These are phyloP conservation scores for Trametes villosa DNA, from an alignment of 768 basidiomycete genomes.

Conservation along the genomic window DNA sequence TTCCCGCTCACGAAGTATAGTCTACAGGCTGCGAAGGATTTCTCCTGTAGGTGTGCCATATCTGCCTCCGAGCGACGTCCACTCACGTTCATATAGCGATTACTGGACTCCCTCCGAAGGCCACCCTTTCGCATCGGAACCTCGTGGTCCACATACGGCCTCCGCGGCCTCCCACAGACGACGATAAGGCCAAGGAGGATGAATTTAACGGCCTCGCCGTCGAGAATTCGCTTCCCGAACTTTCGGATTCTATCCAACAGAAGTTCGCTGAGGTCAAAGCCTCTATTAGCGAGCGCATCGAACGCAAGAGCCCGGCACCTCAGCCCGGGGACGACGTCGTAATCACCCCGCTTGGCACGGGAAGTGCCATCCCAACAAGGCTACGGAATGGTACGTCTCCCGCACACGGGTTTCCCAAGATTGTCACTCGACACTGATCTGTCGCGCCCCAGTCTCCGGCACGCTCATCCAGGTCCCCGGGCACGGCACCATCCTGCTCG, in stretches of 20 bases:
- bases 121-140: constrained; percentile 47
- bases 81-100: constrained; percentile 28
- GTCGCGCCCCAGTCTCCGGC: constrained; percentile 60
- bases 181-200: constrained; percentile 31
- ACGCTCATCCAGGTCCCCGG: constrained; percentile 78
- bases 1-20: constrained; percentile 71
- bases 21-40: constrained; percentile 42
- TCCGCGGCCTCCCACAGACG: constrained; percentile 42
- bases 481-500: constrained; percentile 78
- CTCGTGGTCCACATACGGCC: constrained; percentile 53
- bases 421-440: not conserved
- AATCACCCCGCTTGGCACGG: constrained; percentile 84
- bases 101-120: constrained; percentile 51
- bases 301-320: not conserved
- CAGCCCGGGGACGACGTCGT: constrained; percentile 62
- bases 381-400: constrained; percentile 77
- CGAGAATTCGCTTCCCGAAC: constrained; percentile 16
- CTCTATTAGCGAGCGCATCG: constrained; percentile 31
- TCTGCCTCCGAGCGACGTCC: not conserved
- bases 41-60: constrained; percentile 33
- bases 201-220: constrained; percentile 39
- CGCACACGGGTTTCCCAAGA: not conserved
- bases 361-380: constrained; percentile 82
- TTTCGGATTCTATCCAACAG: constrained; percentile 37
- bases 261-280: constrained; percentile 47